Base-by-base conservation (phyloP, 257 asterid genomes). In the Ilex aquifolium region DNA sequence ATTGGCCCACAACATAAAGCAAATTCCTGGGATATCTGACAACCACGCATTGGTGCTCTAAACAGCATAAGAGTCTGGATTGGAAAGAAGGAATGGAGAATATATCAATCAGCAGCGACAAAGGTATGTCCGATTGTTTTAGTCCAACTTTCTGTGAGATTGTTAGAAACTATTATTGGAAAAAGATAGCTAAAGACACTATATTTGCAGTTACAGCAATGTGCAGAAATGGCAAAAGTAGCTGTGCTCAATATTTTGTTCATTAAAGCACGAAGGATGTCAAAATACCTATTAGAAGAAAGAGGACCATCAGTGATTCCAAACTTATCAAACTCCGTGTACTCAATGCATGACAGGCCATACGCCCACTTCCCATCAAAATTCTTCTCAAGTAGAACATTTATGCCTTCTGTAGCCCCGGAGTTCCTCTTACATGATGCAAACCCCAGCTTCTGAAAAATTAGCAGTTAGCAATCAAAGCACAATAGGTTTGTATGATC, bases 371-470 rank as follows among this genome's bases (percentile, higher is more conserved):
- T 84, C 63, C 95, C 95, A 76, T 90, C 94, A 36, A 56, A 64
- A 70, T 72, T 77, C 79, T 85, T 92, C 90, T 93, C 96, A 53
- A 90, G 76, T 64, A 90, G 85, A 64, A 87, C 97, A 76, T 93
- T 93, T 80, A 93, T 82, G 72, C 99, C 99, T 79, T 93, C 99
- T 53, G 97, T 93, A 58, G 99, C 99, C 70, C 92, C 96, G 30
- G 80, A 60, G 73, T 74, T 84, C 63, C 88, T 73, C 77, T 80
- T 73, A 74, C 99, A 93, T 0, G 97, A 93, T 64, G 99, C 97
- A 85, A 93, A 93, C 40, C 99, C 99, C 77, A 93, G 66, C 80
- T 93, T 93, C 99, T 93, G 88, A 44, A 79, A 66, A 61, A 59
- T 69, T 15, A 68, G 66, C 53, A 66, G 64, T 32, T 44, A 42